Base-by-base conservation (phyloP, 345 rosid species). In the Turnera subulata region DNA sequence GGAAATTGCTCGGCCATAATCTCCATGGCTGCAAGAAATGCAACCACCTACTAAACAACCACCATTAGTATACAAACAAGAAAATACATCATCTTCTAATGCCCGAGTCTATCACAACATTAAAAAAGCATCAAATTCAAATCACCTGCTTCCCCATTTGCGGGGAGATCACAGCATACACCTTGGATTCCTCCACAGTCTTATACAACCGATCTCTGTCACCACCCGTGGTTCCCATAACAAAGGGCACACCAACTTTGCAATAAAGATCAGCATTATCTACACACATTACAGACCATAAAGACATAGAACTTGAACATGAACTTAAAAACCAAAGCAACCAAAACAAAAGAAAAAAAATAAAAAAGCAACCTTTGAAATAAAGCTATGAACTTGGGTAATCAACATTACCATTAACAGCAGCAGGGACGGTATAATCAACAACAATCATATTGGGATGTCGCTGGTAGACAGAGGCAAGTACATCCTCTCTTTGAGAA, bases 171-270 rank as follows among this genome's bases (percentile, higher is more conserved):
- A 93, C 92, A 62, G 99, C 95, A 73, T 87, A 93, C 35, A 59
- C 63, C 51, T 77, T 82, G 21, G 99, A 76, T 39, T 70, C 62
- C 55, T 85, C 81, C 58, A 93, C 95, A 56, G 87, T 81, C 70
- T 82, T 84, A 61, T 79, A 82, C 51, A 93, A 67, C 35, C 0
- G 66, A 37, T 76, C 66, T 71, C 96, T 78, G 54, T 93, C 96
- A 66, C 99, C 99, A 61, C 97, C 97, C 9, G 96, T 93, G 46
- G 99, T 93, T 70, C 99, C 99, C 87, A 89, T 79, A 20, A 93
- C 96, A 69, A 93, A 93, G 23, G 99, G 99, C 62, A 89, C 96
- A 44, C 97, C 99, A 33, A 85, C 89, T 77, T 85, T 89, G 74
- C 80, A 70, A 74, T 93, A 93, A 13, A 89, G 72, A 64, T 85